Evolutionary conservation across 2,329 filamentous ascomycete species (phyloP).

Genomic region (Cordyceps javanica): DNA sequence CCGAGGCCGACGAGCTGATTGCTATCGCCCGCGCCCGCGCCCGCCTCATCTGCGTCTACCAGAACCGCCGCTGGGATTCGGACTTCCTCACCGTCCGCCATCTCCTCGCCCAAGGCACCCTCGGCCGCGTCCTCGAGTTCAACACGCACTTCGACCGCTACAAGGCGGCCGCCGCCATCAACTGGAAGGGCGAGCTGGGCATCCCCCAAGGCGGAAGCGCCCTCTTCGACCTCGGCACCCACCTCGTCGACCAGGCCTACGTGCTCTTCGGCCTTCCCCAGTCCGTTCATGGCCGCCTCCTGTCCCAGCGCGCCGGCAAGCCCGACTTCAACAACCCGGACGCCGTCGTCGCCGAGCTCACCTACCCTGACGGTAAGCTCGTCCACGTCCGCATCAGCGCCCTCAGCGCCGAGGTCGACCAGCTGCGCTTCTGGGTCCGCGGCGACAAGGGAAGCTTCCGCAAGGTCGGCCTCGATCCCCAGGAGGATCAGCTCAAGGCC

Average conservation of each 20-base stretch:
- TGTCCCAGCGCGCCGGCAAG: conserved; percentile 51
- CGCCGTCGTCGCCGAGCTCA: conserved; percentile 56
- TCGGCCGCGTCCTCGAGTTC: conserved; percentile 71
- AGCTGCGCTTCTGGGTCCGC: conserved; percentile 71
- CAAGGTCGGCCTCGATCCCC: conserved; percentile 64
- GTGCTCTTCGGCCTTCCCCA: conserved; percentile 63
- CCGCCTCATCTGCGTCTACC: conserved; percentile 60
- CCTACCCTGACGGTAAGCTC: conserved; percentile 57
- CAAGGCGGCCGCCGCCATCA: conserved; percentile 50
- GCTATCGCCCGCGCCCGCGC: conserved; percentile 44
- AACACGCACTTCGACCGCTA: conserved; percentile 77
- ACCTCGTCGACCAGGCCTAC: conserved; percentile 71
- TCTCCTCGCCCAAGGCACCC: conserved; percentile 49
- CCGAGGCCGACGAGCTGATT: conserved; percentile 60
- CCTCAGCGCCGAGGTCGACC: conserved; percentile 60
- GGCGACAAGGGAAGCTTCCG: conserved; percentile 69
- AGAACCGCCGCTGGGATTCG: conserved; percentile 71
- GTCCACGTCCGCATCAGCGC: conserved; percentile 65
- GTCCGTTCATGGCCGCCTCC: conserved; percentile 60
- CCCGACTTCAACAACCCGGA: conserved; percentile 47
- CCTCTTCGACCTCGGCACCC: conserved; percentile 69
- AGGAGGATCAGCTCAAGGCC: conserved; percentile 66
- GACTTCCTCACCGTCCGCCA: conserved; percentile 67
- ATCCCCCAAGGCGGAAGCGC: conserved; percentile 59
- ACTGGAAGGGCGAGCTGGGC: conserved; percentile 61